Percentiles rank a stretch among this genome's conserved stretches.
phyloP scores from a whole-genome alignment of 2,329 filamentous ascomycete species.

The Trichothecium roseum region DNA sequence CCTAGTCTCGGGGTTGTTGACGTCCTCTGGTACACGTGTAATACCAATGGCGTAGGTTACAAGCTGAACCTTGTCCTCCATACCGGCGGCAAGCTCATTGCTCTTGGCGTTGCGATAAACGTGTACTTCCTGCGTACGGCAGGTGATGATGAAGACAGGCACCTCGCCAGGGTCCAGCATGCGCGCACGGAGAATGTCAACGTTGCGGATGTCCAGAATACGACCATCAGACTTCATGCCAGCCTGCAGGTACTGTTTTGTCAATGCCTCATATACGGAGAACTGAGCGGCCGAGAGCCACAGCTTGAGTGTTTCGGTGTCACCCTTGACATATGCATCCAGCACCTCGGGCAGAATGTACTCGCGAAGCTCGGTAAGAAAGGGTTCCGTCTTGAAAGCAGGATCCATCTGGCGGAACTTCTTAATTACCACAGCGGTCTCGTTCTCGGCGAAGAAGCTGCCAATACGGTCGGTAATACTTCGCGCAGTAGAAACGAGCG shows the following conservation, averaged over 20 bases:
- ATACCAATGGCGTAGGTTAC: constrained; percentile 98
- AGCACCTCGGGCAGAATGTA: constrained; percentile 96
- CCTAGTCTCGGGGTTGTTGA: constrained; percentile 91
- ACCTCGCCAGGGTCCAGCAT: constrained; percentile 79
- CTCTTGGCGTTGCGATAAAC: constrained; percentile 91
- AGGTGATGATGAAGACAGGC: constrained; percentile 94
- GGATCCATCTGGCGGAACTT: constrained; percentile 96
- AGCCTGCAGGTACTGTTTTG: constrained; percentile 88
- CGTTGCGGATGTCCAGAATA: constrained; percentile 89
- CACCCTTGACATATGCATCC: constrained; percentile 96
- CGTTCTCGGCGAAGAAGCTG: constrained; percentile 97
- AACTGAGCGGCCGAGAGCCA: constrained; percentile 97
- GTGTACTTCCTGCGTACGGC: constrained; percentile 93
- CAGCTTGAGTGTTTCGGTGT: constrained; percentile 78
- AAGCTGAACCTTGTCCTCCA: constrained; percentile 97
- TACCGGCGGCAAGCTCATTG: constrained; percentile 80
- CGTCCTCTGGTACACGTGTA: constrained; percentile 86
- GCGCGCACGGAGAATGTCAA: constrained; percentile 74
- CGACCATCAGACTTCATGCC: constrained; percentile 91
- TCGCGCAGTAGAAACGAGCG: constrained; percentile 82
- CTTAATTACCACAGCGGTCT: constrained; percentile 95
- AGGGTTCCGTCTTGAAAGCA: constrained; percentile 86
- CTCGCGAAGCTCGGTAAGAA: constrained; percentile 89
- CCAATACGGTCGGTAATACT: constrained; percentile 88
- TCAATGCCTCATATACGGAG: constrained; percentile 92